Evolutionary conservation across 306 rosid genomes (phyloP).

Genomic region (Begonia masoniana): DNA sequence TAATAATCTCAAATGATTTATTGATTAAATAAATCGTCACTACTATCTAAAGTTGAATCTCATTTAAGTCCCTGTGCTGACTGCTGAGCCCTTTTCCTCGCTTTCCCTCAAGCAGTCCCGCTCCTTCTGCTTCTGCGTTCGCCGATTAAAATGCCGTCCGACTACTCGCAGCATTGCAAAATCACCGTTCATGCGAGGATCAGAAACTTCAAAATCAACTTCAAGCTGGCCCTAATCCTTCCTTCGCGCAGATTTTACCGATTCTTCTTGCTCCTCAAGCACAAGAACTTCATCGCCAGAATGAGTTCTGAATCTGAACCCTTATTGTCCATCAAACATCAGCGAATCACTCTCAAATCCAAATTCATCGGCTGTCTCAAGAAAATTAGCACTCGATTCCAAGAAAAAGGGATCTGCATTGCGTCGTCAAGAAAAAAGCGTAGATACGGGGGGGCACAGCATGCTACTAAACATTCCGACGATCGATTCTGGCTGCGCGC

Average conservation of each 20-base stretch:
- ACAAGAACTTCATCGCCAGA: constrained; percentile 19
- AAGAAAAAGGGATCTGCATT: constrained; percentile 3
- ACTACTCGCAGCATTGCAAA: constrained; percentile 24
- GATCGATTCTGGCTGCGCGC: neutral
- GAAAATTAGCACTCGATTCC: constrained; percentile 9
- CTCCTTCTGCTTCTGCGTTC: neutral
- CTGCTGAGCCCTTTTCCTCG: neutral
- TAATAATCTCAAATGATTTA: too few species aligned
- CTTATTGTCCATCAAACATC: neutral
- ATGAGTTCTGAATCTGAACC: constrained; percentile 20
- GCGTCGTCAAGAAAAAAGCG: neutral
- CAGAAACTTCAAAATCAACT: constrained; percentile 29
- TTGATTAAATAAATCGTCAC: too few species aligned
- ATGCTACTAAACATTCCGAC: constrained; percentile 1
- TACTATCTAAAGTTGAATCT: neutral
- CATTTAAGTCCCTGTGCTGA: too few species aligned
- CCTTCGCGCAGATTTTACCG: constrained; percentile 26
- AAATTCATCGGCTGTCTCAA: constrained; percentile 16
- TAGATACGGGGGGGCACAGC: neutral
- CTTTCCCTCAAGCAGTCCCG: neutral
- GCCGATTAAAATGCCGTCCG: constrained; percentile 21
- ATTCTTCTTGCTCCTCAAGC: constrained; percentile 31
- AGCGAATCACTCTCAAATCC: constrained; percentile 8
- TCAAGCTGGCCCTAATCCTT: constrained; percentile 11
- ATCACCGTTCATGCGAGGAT: constrained; percentile 34